Conservation (phyloP, 805 yeast genomes). For the Kodamaea nitidulidarum region DNA sequence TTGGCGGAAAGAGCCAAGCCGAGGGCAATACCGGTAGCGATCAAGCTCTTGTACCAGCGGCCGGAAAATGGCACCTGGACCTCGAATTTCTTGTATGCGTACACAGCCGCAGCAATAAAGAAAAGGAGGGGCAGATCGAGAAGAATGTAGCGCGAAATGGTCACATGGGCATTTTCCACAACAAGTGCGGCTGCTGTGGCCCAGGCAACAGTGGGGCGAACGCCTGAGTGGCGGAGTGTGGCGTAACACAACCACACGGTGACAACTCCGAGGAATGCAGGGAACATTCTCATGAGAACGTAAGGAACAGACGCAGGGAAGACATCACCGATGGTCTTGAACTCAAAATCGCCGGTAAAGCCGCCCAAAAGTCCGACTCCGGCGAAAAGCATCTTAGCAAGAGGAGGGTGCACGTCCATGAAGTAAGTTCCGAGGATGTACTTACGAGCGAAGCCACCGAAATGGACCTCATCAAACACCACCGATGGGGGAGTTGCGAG, state of each 20-base stretch:
- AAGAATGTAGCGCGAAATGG: constrained; percentile 71
- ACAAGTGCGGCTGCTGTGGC: constrained; percentile 53
- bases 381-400: constrained; percentile 72
- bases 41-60: constrained; percentile 55
- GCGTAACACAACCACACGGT: constrained; percentile 63
- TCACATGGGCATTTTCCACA: constrained; percentile 64
- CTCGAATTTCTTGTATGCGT: constrained; percentile 63
- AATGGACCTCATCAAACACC: constrained; percentile 90
- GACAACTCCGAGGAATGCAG: constrained; percentile 64
- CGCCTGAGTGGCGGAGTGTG: constrained; percentile 70
- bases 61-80: constrained; percentile 56
- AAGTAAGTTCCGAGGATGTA: constrained; percentile 64
- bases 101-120: constrained; percentile 69
- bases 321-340: constrained; percentile 60
- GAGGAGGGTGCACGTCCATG: constrained; percentile 78
- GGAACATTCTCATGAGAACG: constrained; percentile 62
- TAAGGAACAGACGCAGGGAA: constrained; percentile 63
- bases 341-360: constrained; percentile 65
- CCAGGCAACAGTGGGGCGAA: constrained; percentile 59
- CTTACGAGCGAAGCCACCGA: constrained; percentile 92
- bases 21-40: constrained; percentile 63
- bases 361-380: constrained; percentile 66
- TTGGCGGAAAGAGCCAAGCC: constrained; percentile 73
- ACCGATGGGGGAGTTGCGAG: constrained; percentile 72
- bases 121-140: constrained; percentile 74